Evolutionary conservation across 306 rosid species (phyloP).

Genomic region (Cucurbita ficifolia): DNA sequence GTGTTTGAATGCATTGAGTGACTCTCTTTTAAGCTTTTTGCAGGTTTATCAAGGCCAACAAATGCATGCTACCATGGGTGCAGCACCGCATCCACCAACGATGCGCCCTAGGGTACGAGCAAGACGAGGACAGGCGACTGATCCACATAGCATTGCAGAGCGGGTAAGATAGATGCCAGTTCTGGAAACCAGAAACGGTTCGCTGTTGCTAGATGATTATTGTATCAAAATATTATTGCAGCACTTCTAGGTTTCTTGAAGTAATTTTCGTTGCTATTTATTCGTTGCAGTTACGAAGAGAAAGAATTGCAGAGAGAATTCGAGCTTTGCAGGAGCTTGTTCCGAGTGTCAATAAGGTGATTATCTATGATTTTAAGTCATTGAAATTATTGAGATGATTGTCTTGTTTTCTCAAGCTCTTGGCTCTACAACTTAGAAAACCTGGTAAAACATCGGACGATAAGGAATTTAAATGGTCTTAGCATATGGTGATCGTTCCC

Average conservation of each 20-base stretch:
- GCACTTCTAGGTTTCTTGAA: background rate
- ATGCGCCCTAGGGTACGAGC: conserved; percentile 98
- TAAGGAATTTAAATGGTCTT: background rate
- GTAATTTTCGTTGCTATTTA: background rate
- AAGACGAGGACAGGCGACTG: conserved; percentile 97
- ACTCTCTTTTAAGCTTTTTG: conserved; percentile 7
- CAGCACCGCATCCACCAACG: conserved; percentile 71
- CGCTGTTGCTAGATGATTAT: background rate
- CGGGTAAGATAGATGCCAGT: conserved; percentile 38
- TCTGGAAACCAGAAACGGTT: background rate
- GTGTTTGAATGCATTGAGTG: background rate
- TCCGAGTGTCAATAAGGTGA: conserved; percentile 91
- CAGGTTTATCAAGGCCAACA: conserved; percentile 82
- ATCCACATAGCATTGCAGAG: conserved; percentile 99
- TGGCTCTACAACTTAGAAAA: background rate
- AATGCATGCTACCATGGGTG: conserved; percentile 37
- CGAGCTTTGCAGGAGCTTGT: conserved; percentile 94
- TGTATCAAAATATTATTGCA: background rate
- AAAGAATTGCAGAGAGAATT: conserved; percentile 94
- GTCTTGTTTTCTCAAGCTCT: background rate
- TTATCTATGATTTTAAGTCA: conserved; percentile 5
- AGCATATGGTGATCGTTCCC: background rate
- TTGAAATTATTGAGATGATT: background rate
- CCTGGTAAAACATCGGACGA: background rate
- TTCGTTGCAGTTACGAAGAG: conserved; percentile 73